Evolutionary conservation across 495 filamentous ascomycete species (phyloP).

Genomic region (Copromyces sp.): DNA sequence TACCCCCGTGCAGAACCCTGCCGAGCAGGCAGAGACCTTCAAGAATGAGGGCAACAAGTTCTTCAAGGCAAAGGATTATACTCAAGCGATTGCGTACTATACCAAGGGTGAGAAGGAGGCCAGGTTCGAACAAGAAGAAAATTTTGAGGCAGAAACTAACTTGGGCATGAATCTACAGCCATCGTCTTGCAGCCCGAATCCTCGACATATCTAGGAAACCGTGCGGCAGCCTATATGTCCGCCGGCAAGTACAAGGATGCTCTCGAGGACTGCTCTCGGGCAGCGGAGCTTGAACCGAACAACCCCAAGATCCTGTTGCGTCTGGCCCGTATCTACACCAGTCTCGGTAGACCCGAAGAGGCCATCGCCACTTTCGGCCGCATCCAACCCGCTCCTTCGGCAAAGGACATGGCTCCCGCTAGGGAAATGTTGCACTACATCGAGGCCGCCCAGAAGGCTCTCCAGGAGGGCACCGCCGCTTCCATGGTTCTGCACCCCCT

Average conservation of each 20-base stretch:
- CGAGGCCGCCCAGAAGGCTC: constrained; percentile 64
- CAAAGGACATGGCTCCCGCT: constrained; percentile 71
- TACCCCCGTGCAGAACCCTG: constrained; percentile 43
- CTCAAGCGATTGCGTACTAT: constrained; percentile 79
- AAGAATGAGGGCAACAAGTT: constrained; percentile 92
- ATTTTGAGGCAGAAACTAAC: constrained; percentile 2
- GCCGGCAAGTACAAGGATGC: constrained; percentile 67
- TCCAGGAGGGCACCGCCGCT: constrained; percentile 60
- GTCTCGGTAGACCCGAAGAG: constrained; percentile 72
- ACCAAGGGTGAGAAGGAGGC: constrained; percentile 59
- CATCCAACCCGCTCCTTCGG: constrained; percentile 65
- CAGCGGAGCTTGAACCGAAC: constrained; percentile 68
- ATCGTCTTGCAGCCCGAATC: constrained; percentile 70
- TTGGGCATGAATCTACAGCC: constrained; percentile 40
- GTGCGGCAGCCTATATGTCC: constrained; percentile 86
- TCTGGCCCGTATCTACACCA: constrained; percentile 79
- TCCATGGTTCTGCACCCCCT: constrained; percentile 90
- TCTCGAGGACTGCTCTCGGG: constrained; percentile 71
- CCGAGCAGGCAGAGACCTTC: constrained; percentile 73
- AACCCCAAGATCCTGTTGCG: constrained; percentile 83
- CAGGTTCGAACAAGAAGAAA: neutral
- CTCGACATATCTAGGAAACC: constrained; percentile 87
- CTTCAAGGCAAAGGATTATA: constrained; percentile 86
- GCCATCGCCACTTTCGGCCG: constrained; percentile 67
- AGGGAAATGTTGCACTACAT: constrained; percentile 77